Base-by-base conservation (phyloP, 2,329 filamentous ascomycete species). In the Aureobasidium lini region DNA sequence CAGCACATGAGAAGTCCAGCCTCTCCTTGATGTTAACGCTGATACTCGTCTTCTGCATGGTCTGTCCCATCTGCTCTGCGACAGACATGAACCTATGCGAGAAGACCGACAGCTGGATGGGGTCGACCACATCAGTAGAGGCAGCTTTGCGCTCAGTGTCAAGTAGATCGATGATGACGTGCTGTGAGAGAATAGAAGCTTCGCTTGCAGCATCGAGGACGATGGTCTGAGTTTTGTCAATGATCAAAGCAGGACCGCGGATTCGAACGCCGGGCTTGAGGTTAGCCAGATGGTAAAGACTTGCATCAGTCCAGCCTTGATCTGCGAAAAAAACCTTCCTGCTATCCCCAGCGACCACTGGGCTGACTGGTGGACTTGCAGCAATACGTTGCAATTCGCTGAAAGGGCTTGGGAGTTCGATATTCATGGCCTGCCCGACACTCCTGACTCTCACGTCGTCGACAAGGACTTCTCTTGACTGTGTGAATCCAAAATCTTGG, bases 21-120 rank as follows among this genome's bases (percentile, higher is more conserved):
- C 75, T 69, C 58, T 77, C 75, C 56, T 73, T 75, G 62, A 77
- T 76, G 48, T 75, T 77, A 9, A 77, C 80, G 0, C 78, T 81
- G 8, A 83, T 79, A 0, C 76, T 77, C 0, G 81, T 83, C 64
- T 80, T 79, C 54, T 83, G 80, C 15, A 83, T 69, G 0, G 80
- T 81, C 5, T 77, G 77, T 34, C 81, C 81, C 80, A 83, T 83
- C 62, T 83, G 81, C 61, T 83, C 81, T 0, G 81, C 81, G 16
- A 83, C 82, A 3, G 78, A 77, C 81, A 83, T 83, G 71, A 83
- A 83, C 0, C 81, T 73, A 64, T 83, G 79, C 0, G 77, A 78
- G 59, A 82, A 82, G 44, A 83, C 77, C 11, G 77, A 81, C 2
- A 83, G 74, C 36, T 78, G 72, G 42, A 83, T 81, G 0, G 80